These are phyloP conservation scores for Tremella mesenterica DNA, from an alignment of 768 basidiomycete species.

Conservation along the genomic window DNA sequence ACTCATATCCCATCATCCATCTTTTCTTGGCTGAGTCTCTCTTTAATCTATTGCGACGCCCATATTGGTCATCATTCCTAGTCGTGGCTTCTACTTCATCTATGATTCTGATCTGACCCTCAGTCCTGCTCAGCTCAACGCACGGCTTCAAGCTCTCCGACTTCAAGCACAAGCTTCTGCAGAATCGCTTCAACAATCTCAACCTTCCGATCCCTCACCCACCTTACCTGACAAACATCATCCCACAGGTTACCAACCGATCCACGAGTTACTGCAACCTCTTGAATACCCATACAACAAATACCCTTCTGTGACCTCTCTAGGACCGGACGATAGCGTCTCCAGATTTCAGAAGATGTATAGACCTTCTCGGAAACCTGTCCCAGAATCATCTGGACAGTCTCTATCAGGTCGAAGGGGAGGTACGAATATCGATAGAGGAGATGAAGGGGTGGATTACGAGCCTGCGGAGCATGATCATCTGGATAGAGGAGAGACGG, in stretches of 20 bases:
- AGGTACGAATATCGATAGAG: constrained; percentile 34
- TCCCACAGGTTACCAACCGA: constrained; percentile 1
- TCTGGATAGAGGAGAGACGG: background rate
- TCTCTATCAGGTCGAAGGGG: constrained; percentile 17
- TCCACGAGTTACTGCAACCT: background rate
- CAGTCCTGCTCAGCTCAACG: constrained; percentile 8
- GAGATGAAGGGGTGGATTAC: background rate
- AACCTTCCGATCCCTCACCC: background rate
- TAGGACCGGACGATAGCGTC: constrained; percentile 24
- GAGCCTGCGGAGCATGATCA: background rate
- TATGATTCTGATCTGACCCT: background rate
- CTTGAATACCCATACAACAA: constrained; percentile 6
- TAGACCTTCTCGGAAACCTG: constrained; percentile 19
- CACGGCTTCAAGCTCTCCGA: constrained; percentile 13
- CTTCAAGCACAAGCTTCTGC: background rate
- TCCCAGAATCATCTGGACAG: background rate
- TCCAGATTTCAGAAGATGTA: constrained; percentile 31
- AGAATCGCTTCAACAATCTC: background rate
- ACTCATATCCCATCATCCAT: background rate
- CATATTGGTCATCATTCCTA: background rate
- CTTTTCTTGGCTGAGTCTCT: background rate
- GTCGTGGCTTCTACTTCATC: background rate
- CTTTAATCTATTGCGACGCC: background rate
- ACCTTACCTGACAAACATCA: background rate
- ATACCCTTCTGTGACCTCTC: constrained; percentile 14